Base-by-base conservation (phyloP, 176 grass and related monocot genomes). In the Luzula sylvatica region DNA sequence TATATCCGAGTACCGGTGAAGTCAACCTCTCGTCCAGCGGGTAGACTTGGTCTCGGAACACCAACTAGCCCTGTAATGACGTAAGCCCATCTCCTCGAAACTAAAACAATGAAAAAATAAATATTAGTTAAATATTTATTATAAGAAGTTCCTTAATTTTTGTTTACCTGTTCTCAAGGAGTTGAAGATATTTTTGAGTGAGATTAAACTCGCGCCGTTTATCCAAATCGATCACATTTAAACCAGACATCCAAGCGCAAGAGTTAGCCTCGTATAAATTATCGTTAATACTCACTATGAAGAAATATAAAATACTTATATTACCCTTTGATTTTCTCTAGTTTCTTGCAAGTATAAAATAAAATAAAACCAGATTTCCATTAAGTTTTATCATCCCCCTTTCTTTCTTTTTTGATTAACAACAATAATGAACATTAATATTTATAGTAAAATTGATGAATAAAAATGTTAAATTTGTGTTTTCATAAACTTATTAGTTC, bases 231-330 rank as follows among this genome's bases (percentile, higher is more conserved):
- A 84, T 60, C 61, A 90, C 50, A 50, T 52, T 90, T 26, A 90
- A 8, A 29, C 86, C 80, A 53, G 86, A 90, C 72, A 84, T 77
- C 86, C 86, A 84, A 40, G 77, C 61, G 52, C 75, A 90, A 5
- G 80, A 80, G 66, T 72, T 61, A 58, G 56, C 14, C 52, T 90
- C 48, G 66, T 77, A 77, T n/a, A n/a, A n/a, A n/a, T n/a, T n/a
- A n/a, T n/a, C n/a, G n/a, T 29, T 53, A 41, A 20, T 45, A 71
- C 26, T 55, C 46, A 52, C 46, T 57, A 55, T n/a, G n/a, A n/a
- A n/a, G n/a, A n/a, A n/a, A n/a, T n/a, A n/a, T n/a, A n/a, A n/a
- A n/a, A n/a, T n/a, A n/a, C n/a, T n/a, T n/a, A n/a, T n/a, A n/a
- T n/a, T n/a, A n/a, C n/a, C n/a, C n/a, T n/a, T n/a, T n/a, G n/a